Evolutionary conservation across 352 stramenopile genomes (phyloP), one percentile per base, ranked within the genome.

Genomic region (Blastocystis sp.): DNA sequence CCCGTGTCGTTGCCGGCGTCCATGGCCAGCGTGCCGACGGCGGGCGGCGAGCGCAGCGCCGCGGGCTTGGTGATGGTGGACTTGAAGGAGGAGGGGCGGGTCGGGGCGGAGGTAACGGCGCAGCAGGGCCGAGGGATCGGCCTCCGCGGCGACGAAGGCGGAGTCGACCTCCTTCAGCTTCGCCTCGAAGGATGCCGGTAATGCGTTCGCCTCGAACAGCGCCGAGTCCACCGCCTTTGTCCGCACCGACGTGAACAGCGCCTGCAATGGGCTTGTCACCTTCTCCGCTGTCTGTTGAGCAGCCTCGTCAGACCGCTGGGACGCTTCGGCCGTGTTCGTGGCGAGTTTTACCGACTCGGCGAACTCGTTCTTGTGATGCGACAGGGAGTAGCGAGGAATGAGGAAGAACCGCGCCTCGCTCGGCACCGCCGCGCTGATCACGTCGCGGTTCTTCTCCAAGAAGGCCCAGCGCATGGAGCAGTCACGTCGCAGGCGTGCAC

Each of bases 101-200:
- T 84, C 74, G 23, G 74, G 74, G n/a, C 74, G 74, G n/a, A 84
- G 34, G 11, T 67, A 67, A 7, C 74, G 74, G 5, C 66, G 74
- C 10, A 84, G 74, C 7, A 53, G 34, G 9, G 67, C 53, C 38
- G 38, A 38, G 14, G 17, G n/a, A 45, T 84, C 74, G 23, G 74
- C 28, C 28, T 84, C 74, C 7, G 38, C 52, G n/a, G 48, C 56
- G 19, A 59, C 74, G 61, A 84, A 84, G 14, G 45, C 40, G 56
- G 53, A 19, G 45, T 84, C 74, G 40, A 19, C n/a, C 21, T 84
- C 56, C 38, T 84, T 84, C 74, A 84, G 53, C 40, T 84, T 64
- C 10, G 23, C n/a, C 1, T 48, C 23, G 21, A 52, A 1, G n/a
- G 74, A 41, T 5, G 65, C 53, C 9, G 53, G 34, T 1, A 84